These are phyloP conservation scores for Xylaria multiplex DNA, from an alignment of 2,329 filamentous ascomycete species.

Conservation along the genomic window DNA sequence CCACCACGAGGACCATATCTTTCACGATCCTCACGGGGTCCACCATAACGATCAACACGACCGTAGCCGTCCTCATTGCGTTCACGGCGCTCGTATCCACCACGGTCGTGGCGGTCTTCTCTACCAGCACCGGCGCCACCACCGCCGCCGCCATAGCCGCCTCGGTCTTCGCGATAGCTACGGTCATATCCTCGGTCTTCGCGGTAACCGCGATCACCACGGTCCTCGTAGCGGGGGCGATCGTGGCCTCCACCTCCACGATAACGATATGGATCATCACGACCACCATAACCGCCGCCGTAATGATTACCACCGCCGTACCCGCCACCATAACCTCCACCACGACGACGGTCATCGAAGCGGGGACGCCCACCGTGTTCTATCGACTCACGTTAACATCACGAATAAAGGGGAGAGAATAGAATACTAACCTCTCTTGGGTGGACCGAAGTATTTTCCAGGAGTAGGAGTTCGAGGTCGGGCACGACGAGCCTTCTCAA, in stretches of 20 bases:
- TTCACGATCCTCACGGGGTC: slow-evolving; percentile 45
- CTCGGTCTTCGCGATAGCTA: slow-evolving; percentile 52
- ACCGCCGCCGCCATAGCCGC: slow-evolving; percentile 46
- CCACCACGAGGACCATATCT: slow-evolving; percentile 43
- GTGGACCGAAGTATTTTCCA: slow-evolving; percentile 98
- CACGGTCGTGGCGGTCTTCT: slow-evolving; percentile 57
- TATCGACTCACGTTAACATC: slow-evolving; percentile 45
- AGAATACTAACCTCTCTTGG: slow-evolving; percentile 84
- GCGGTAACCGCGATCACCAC: slow-evolving; percentile 57
- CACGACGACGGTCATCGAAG: slow-evolving; percentile 53
- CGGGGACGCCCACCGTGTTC: slow-evolving; percentile 56
- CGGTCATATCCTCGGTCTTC: slow-evolving; percentile 57
- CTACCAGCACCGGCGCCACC: slow-evolving; percentile 32
- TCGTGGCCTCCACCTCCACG: slow-evolving; percentile 62
- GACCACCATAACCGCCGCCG: slow-evolving; percentile 58
- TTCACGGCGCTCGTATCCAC: slow-evolving; percentile 61
- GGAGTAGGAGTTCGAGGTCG: slow-evolving; percentile 95
- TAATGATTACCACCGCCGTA: slow-evolving; percentile 36
- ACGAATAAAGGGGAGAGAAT: neutral
- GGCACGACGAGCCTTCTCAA: slow-evolving; percentile 97
- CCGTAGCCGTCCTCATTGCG: slow-evolving; percentile 47
- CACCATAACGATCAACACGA: slow-evolving; percentile 47
- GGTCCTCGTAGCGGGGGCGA: slow-evolving; percentile 52
- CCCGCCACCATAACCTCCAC: slow-evolving; percentile 62
- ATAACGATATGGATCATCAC: slow-evolving; percentile 68